phyloP scores from a whole-genome alignment of 225 moss, liverwort and hornwort species.

The Pseudisothecium myosuroides region DNA sequence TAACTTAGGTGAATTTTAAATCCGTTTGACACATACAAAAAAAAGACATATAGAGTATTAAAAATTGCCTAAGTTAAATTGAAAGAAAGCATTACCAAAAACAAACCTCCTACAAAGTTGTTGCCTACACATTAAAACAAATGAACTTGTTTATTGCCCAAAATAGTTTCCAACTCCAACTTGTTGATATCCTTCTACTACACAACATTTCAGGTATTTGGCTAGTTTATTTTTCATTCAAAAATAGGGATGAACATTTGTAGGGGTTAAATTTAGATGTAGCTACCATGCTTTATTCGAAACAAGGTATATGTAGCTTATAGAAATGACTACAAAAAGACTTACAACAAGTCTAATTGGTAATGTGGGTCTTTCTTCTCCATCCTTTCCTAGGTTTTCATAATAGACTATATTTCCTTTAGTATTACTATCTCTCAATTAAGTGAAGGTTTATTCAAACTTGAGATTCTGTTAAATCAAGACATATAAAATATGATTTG shows the following conservation, averaged over 20 bases:
- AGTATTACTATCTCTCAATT: not conserved
- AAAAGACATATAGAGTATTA: not conserved
- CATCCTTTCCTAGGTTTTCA: not conserved
- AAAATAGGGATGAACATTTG: not conserved
- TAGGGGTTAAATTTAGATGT: not conserved
- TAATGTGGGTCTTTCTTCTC: not conserved
- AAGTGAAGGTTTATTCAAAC: not conserved
- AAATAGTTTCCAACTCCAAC: not conserved
- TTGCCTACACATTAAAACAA: not conserved
- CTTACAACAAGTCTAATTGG: not conserved
- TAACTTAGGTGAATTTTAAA: not conserved
- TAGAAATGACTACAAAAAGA: not conserved
- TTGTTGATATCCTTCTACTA: not conserved
- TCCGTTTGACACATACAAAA: not conserved
- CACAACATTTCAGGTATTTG: rapidly evolving
- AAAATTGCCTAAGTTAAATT: not conserved
- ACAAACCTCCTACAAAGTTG: not conserved
- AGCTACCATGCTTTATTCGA: not conserved
- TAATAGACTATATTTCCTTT: not conserved
- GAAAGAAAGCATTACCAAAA: not conserved
- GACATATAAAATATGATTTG: rapidly evolving
- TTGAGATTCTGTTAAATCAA: not conserved
- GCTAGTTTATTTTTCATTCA: not conserved
- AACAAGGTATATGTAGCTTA: not conserved
- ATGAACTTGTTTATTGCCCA: not conserved